phyloP scores from a whole-genome alignment of 2,329 filamentous ascomycete species.

The Talaromyces sp. region DNA sequence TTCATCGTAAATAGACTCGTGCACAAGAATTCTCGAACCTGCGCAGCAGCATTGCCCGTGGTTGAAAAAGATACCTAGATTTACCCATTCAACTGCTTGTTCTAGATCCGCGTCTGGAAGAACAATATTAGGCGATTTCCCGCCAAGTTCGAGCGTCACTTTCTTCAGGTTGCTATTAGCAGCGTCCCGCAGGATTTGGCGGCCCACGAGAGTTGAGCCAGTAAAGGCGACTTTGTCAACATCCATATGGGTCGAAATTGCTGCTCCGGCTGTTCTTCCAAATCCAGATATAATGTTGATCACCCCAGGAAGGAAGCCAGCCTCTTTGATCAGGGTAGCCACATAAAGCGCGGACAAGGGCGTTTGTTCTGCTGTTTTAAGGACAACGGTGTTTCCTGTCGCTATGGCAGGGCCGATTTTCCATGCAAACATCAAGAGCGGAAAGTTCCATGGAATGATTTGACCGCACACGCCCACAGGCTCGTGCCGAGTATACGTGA shows the following conservation, averaged over 20 bases:
- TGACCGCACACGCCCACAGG: slow-evolving; percentile 79
- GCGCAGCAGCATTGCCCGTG: slow-evolving; percentile 60
- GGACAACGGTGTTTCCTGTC: slow-evolving; percentile 59
- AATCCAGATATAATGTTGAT: slow-evolving; percentile 68
- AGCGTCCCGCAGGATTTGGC: slow-evolving; percentile 59
- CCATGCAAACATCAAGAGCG: slow-evolving; percentile 79
- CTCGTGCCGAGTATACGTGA: slow-evolving; percentile 81
- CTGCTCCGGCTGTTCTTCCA: slow-evolving; percentile 73
- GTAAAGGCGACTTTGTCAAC: slow-evolving; percentile 65
- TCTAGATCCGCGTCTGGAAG: slow-evolving; percentile 64
- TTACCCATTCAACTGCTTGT: slow-evolving; percentile 66
- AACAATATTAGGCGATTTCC: slow-evolving; percentile 61
- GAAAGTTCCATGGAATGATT: slow-evolving; percentile 91
- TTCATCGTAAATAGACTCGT: slow-evolving; percentile 83
- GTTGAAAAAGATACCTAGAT: slow-evolving; percentile 57
- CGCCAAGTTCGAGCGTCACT: slow-evolving; percentile 64
- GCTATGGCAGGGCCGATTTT: slow-evolving; percentile 77
- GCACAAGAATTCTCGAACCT: slow-evolving; percentile 74
- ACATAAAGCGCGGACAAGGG: slow-evolving; percentile 64
- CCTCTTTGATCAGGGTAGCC: slow-evolving; percentile 55
- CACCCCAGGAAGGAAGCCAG: slow-evolving; percentile 61
- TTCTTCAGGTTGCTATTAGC: slow-evolving; percentile 64
- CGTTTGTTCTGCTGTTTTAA: slow-evolving; percentile 67
- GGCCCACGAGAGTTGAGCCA: slow-evolving; percentile 59
- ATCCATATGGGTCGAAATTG: slow-evolving; percentile 60